Base-by-base conservation (phyloP, 164 flowering plant genomes). In the Malania oleifera region DNA sequence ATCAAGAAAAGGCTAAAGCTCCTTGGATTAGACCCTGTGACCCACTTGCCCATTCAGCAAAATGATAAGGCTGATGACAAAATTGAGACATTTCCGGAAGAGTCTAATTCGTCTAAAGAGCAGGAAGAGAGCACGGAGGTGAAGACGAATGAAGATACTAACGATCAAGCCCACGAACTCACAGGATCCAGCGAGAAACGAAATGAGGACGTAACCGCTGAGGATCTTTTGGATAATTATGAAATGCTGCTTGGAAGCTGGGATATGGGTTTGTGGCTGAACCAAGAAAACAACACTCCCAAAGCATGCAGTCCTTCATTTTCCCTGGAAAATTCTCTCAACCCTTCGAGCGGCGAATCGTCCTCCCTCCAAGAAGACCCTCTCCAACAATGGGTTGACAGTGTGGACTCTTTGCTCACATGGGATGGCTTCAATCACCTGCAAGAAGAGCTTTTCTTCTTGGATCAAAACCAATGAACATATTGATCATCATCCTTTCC, bases 1-100 rank as follows among this genome's bases (percentile, higher is more conserved):
- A 83, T 86, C 67, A 86, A 86, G 80, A 86, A 82, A 72, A 70
- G 71, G 55, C 51, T 86, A 13, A 80, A 71, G 67, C 73, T 48
- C 1, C 77, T 71, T 43, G 89, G 89, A 1, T 0, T 82, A 54
- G 93, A 83, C 72, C 85, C 89, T 28, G 55, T 64, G 53, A 80
- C 87, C 12, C 87, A 82, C 69, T 73, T 69, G 26, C 81, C 84
- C 19, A 66, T 75, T 52, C 61, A 68, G 44, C 49, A 66, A 11
- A 55, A 44, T 11, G 8, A 23, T 46, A 9, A 8, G 22, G 9
- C 10, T 46, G 25, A 22, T 7, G 50, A 22, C 13, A 46, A 1
- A 23, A 22, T 20, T 15, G 50, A 22, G 18, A 44, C 47, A 44
- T 5, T 18, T 23, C 50, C 25, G 18, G 5, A n/a, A n/a, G n/a